Evolutionary conservation across 2,329 filamentous ascomycete genomes (phyloP).

Genomic region (Botryotinia globosa): DNA sequence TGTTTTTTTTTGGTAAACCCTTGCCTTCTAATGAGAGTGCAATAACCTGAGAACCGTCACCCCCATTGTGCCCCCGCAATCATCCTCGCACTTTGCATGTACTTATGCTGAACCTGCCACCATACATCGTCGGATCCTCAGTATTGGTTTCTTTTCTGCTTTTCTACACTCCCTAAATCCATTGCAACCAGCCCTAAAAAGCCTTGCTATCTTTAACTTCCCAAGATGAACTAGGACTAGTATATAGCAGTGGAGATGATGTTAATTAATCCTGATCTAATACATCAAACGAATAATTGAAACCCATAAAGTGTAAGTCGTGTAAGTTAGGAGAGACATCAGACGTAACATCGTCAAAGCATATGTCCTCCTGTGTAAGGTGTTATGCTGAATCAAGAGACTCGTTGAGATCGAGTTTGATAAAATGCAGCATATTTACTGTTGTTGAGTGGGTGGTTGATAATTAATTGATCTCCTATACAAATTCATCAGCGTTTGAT

Average conservation of each 20-base stretch:
- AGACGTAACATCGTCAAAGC: constrained; percentile 39
- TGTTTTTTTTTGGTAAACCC: not conserved
- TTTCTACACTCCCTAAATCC: not conserved
- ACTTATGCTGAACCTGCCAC: constrained; percentile 7
- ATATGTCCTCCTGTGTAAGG: constrained; percentile 28
- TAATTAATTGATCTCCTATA: constrained; percentile 37
- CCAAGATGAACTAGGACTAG: constrained; percentile 15
- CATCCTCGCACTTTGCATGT: not conserved
- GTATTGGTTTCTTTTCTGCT: not conserved
- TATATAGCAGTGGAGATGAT: constrained; percentile 26
- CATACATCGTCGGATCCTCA: not conserved
- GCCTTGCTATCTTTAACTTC: constrained; percentile 12
- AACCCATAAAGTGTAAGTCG: constrained; percentile 32
- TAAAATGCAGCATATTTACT: constrained; percentile 19
- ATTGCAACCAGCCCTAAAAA: constrained; percentile 11
- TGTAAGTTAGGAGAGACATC: constrained; percentile 35
- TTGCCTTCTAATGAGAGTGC: not conserved
- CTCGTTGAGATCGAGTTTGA: constrained; percentile 29
- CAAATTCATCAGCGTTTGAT: constrained; percentile 21
- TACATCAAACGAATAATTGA: constrained; percentile 32
- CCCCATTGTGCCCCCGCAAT: not conserved
- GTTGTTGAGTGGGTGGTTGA: constrained; percentile 33
- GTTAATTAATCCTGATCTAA: constrained; percentile 36
- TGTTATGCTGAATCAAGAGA: constrained; percentile 32
- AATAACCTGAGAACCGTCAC: not conserved